Evolutionary conservation across 2,329 filamentous ascomycete genomes (phyloP), one percentile per base, ranked within the genome.

Genomic region (Pyrenophora seminiperda): DNA sequence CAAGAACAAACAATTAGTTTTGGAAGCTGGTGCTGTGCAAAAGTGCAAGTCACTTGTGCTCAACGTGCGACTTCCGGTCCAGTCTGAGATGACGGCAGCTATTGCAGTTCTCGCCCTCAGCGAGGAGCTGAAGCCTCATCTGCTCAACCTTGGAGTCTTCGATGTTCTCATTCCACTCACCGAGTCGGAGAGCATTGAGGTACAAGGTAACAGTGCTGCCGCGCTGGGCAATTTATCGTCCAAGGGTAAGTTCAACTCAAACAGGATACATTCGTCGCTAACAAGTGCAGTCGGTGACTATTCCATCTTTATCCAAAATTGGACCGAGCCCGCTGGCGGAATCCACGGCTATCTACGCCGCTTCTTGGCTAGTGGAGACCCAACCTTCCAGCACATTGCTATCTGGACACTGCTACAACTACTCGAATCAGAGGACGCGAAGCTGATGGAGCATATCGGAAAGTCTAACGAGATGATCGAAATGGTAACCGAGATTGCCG

Each of bases 71-170:
- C 82, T 97, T 40, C 93, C 90, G 31, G 94, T 99, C 2, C 94
- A 99, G 72, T 97, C 92, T 2, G 94, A 99, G 74, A 99, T 99
- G 94, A 99, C 94, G 4, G 94, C 94, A n/a, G 94, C 94, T 1
- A 97, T 99, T 74, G 94, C 94, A 30, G 94, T 99, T 11, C 81
- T 99, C 57, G 94, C 94, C 14, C 78, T 99, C 42, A 97, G 93
- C 63, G 94, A 99, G 66, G 94, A 99, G 58, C 82, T 99, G 50
- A 99, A 99, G 76, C 85, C 89, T 4, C 90, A 96, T 68, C 82
- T 99, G 10, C 78, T 99, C 46, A 92, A 90, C 54, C 82, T 97
- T 2, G 94, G 93, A 17, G 93, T 99, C 1, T 97, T 97, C 68
- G 94, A 97, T 67, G 92, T 97, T 10, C 77, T 99, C 49, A 97